Base-by-base conservation (phyloP, 176 grass and related monocot genomes). In the Oryza longistaminata region DNA sequence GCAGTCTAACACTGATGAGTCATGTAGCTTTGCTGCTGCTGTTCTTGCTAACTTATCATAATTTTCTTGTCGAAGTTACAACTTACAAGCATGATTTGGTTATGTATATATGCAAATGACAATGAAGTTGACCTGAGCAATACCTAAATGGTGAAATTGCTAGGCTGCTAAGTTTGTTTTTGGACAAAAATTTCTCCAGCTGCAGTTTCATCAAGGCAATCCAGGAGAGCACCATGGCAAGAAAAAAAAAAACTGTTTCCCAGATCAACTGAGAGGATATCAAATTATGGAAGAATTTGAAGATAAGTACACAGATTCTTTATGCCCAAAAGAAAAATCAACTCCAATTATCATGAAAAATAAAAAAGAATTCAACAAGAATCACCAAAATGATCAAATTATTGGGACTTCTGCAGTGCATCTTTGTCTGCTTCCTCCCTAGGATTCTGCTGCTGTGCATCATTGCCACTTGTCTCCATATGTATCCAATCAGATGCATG, bases 361-460 rank as follows among this genome's bases (percentile, higher is more conserved):
- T 72, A 74, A 71, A 52, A 24, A 46, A 78, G 7, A 70, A 31
- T 40, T 60, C 10, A 62, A 50, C 52, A 75, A 29, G 15, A 53
- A 58, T 81, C 77, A 24, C n/a, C 81, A 81, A 75, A 9, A 9
- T 39, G 81, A 81, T 81, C 6, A 16, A 86, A 77, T 62, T 77
- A 49, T 39, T 33, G 58, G 24, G 2, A 52, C 24, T 75, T 27
- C 33, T 44, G 60, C 34, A 55, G 44, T 82, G 39, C 45, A 77
- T n/a, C 29, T 64, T 85, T 82, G 83, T 89, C 71, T 33, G 33
- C 61, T 77, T 81, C 42, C 83, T 81, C 65, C 77, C 42, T 85
- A 81, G 78, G 88, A 90, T 90, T 50, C 83, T 76, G 78, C 34
- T 33, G 12, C 25, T 33, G 12, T 69, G 71, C 82, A 89, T 76